A percentile compares a stretch with the other conserved stretches of the same genome.
Evolutionary conservation across 2,329 filamentous ascomycete species (phyloP).

Genomic region (Fusarium sp.): DNA sequence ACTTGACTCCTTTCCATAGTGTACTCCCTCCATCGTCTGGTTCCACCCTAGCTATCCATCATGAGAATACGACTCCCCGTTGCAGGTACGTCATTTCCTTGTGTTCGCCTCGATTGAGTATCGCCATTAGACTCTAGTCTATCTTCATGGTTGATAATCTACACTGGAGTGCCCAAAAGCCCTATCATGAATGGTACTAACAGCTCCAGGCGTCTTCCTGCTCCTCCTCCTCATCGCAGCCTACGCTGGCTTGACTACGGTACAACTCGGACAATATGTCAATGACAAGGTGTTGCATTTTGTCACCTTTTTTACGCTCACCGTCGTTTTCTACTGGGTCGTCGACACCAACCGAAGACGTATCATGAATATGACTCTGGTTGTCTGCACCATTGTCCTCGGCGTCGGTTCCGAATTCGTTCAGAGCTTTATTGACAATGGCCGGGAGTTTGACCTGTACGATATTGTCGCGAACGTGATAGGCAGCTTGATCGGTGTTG

Average conservation of each 20-base stretch:
- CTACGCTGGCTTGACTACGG: conserved; percentile 82
- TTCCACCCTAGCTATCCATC: conserved; percentile 21
- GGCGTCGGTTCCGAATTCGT: conserved; percentile 83
- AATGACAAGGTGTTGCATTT: conserved; percentile 94
- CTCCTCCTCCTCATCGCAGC: conserved; percentile 81
- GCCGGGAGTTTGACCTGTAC: conserved; percentile 80
- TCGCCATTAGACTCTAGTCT: neutral
- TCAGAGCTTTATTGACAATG: conserved; percentile 82
- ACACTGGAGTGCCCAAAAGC: neutral
- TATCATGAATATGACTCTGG: conserved; percentile 84
- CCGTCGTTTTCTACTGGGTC: conserved; percentile 95
- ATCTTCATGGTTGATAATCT: neutral
- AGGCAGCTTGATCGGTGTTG: conserved; percentile 80
- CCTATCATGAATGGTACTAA: conserved; percentile 16
- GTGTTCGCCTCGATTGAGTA: conserved; percentile 6
- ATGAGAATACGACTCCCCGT: conserved; percentile 94
- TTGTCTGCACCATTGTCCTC: conserved; percentile 81
- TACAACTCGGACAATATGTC: conserved; percentile 71
- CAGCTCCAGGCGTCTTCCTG: conserved; percentile 73
- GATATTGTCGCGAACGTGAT: conserved; percentile 91
- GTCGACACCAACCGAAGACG: conserved; percentile 91
- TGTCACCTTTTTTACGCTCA: conserved; percentile 90
- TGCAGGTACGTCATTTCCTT: conserved; percentile 74
- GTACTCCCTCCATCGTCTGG: neutral
- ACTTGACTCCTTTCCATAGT: neutral